phyloP scores from a whole-genome alignment of 345 rosid species.

The Brassica carinata region DNA sequence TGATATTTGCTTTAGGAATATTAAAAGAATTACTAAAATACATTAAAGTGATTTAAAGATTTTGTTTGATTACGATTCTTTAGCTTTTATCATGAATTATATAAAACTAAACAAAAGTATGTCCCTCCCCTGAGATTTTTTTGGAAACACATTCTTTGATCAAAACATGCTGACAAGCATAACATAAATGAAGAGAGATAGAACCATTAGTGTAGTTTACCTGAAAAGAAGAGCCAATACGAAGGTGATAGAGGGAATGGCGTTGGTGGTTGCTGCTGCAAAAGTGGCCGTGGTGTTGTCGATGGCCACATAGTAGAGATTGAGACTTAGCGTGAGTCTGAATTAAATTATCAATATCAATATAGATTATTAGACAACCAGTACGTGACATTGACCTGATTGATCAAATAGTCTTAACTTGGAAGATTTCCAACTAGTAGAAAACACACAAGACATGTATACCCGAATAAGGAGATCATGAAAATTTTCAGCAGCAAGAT shows the following conservation, averaged over 20 bases:
- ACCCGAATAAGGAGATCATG: constrained; percentile 40
- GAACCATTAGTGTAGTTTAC: constrained; percentile 27
- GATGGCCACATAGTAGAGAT: constrained; percentile 70
- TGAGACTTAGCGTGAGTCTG: constrained; percentile 70
- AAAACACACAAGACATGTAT: neutral
- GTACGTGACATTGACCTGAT: neutral
- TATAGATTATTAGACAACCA: neutral
- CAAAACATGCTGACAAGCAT: neutral
- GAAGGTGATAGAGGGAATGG: constrained; percentile 78
- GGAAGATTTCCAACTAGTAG: neutral
- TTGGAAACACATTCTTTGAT: neutral
- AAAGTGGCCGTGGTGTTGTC: constrained; percentile 76
- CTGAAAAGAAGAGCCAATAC: constrained; percentile 60
- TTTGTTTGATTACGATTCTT: neutral
- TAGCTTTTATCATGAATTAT: neutral
- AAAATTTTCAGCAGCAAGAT: constrained; percentile 35
- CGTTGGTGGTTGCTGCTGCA: constrained; percentile 84
- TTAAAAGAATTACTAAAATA: constrained; percentile 11
- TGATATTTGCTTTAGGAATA: constrained; percentile 7
- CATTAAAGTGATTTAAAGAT: constrained; percentile 12
- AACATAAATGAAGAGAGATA: neutral
- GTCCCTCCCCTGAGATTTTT: neutral
- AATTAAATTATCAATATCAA: neutral
- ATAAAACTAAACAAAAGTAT: neutral
- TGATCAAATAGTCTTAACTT: neutral